Evolutionary conservation across 2,329 filamentous ascomycete genomes (phyloP).

Genomic region (Thielaviopsis punctulata): DNA sequence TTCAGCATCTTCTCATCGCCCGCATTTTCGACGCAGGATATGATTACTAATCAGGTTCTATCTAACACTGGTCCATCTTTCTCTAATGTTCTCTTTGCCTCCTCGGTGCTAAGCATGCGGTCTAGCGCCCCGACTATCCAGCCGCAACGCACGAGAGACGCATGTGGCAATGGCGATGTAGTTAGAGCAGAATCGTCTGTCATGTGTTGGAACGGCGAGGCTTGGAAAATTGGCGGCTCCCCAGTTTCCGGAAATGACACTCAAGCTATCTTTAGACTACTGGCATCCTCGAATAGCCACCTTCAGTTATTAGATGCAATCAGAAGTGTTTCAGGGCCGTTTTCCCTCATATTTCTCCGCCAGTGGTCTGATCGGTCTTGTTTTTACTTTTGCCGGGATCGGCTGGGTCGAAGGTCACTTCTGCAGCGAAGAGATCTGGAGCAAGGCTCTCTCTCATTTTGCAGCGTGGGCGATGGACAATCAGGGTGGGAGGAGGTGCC

Average conservation of each 20-base stretch:
- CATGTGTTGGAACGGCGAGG: conserved; percentile 96
- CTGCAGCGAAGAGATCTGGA: conserved; percentile 33
- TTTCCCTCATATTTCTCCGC: conserved; percentile 77
- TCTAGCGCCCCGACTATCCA: not conserved
- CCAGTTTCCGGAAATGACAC: conserved; percentile 63
- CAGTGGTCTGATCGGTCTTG: conserved; percentile 27
- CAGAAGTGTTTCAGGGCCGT: conserved; percentile 58
- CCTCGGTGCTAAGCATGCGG: not conserved
- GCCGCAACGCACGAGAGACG: not conserved
- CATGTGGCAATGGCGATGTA: too few relatives aligned
- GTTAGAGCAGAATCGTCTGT: not conserved
- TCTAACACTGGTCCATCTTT: not conserved
- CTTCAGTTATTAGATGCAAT: conserved; percentile 33
- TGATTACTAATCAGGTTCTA: not conserved
- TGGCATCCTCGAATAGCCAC: conserved; percentile 22
- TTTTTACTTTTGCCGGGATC: conserved; percentile 73
- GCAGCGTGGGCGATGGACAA: conserved; percentile 47
- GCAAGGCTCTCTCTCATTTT: conserved; percentile 35
- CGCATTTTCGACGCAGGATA: too few relatives aligned
- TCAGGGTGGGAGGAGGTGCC: conserved; percentile 61
- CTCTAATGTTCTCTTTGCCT: not conserved
- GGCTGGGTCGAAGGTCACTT: conserved; percentile 71
- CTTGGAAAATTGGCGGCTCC: conserved; percentile 54
- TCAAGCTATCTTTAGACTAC: conserved; percentile 43
- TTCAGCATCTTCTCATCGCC: not conserved